A percentile compares a stretch with the other conserved stretches of the same genome.
phyloP scores from a whole-genome alignment of 192 early-diverging fungal genomes.

The Linnemannia hyalina region DNA sequence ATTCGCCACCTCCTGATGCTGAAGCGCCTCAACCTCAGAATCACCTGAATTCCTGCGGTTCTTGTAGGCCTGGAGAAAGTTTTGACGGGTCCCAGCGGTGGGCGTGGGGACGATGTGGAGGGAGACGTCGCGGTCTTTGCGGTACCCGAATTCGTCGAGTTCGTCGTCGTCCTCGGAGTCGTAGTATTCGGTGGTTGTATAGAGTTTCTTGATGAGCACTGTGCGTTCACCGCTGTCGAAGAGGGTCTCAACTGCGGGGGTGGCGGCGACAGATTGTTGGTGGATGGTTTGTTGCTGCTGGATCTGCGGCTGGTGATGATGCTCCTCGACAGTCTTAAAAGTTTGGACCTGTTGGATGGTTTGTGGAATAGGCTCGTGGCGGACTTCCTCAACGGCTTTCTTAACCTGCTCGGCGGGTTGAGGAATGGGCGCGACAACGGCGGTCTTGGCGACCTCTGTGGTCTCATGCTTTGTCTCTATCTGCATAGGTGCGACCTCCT shows the following conservation, averaged over 20 bases:
- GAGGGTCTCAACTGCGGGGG: neutral
- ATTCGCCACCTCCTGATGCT: neutral
- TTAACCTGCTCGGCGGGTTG: neutral
- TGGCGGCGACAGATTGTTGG: neutral
- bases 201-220: conserved; percentile 25
- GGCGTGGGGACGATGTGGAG: neutral
- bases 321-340: neutral
- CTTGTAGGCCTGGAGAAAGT: neutral
- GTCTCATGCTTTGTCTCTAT: neutral
- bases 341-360: neutral
- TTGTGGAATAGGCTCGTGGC: neutral
- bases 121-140: conserved; percentile 13
- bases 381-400: neutral
- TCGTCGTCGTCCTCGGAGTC: conserved; percentile 19
- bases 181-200: conserved; percentile 27
- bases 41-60: neutral
- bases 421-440: neutral
- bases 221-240: conserved; percentile 4
- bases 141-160: conserved; percentile 11
- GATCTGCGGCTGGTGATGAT: neutral
- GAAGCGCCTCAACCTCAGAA: neutral
- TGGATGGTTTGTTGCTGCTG: neutral
- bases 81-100: neutral
- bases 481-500: neutral
- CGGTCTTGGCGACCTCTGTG: neutral